Evolutionary conservation across 441 rosid species (phyloP), one percentile per base, ranked within the genome.

Genomic region (Daphne laureola): DNA sequence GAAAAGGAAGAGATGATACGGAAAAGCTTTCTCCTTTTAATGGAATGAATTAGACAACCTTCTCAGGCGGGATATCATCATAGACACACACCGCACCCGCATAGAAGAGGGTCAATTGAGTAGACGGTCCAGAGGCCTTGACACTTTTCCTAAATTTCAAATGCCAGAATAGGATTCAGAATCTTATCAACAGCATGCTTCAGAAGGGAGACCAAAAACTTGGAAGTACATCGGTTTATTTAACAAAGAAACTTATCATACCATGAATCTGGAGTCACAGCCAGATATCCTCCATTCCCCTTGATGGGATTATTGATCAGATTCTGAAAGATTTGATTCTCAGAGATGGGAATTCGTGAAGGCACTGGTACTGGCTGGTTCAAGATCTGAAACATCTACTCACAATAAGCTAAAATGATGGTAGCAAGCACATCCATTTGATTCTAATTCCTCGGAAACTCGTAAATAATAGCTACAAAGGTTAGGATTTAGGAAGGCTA

Each of bases 41-140:
- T 12, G 21, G 46, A 40, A 23, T 44, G 49, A 58, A 46, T 21
- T 21, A 21, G 25, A 46, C 59, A 87, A 87, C 95, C 87, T 84
- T 82, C 54, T 84, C 86, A 1, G 84, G 92, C 3, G 92, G 63
- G 59, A 84, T 72, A 67, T 75, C 78, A 54, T 84, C 78, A 45
- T 62, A 87, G 49, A 84, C 86, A 43, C 72, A 75, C 62, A 87
- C 86, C n/a, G 67, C 57, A 26, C 95, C 92, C 0, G 65, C 84
- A 46, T 84, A 87, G 55, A 87, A 82, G 68, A 87, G 73, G 45
- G 92, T 78, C 68, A 87, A 64, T 48, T 75, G 90, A 31, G 80
- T 58, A 46, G 78, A 58, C 62, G 78, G 58, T 12, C 68, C 71
- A 16, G 61, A 38, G 52, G 71, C 17, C 61, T 73, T 73, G 51